Conservation (phyloP, 106 monocot genomes). For the Acanthochlamys bracteata region DNA sequence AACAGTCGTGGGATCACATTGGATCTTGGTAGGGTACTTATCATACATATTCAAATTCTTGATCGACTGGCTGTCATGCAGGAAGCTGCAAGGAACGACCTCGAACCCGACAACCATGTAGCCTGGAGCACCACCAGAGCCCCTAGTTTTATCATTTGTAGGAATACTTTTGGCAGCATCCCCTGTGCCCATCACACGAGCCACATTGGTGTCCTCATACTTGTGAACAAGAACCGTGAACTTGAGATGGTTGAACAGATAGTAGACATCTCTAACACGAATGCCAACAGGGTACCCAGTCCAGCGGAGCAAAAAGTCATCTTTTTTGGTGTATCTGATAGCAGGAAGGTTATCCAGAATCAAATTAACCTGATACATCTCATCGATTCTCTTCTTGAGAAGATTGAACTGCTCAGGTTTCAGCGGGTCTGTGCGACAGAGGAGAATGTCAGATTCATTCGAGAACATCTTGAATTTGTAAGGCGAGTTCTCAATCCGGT, state of each 20-base stretch:
- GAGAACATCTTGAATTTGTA: conserved; percentile 25
- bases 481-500: conserved; percentile 33
- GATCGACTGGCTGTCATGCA: conserved; percentile 21
- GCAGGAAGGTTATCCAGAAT: conserved; percentile 51
- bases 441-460: conserved; percentile 15
- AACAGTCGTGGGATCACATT: conserved; percentile 29
- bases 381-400: conserved; percentile 22
- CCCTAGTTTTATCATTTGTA: background rate
- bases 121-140: conserved; percentile 6
- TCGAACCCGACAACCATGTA: conserved; percentile 54
- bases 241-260: conserved; percentile 44
- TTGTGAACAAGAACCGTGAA: conserved; percentile 38
- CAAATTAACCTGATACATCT: conserved; percentile 42
- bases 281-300: conserved; percentile 41
- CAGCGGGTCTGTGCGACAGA: conserved; percentile 22
- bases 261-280: conserved; percentile 19
- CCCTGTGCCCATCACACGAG: conserved; percentile 17
- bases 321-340: conserved; percentile 25
- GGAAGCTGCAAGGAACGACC: conserved; percentile 40
- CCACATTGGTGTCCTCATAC: conserved; percentile 22
- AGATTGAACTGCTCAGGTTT: background rate
- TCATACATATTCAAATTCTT: conserved; percentile 36
- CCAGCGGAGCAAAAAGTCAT: conserved; percentile 21
- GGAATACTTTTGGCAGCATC: conserved; percentile 12
- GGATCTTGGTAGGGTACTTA: conserved; percentile 26